Evolutionary conservation across 2,329 filamentous ascomycete species (phyloP).

Genomic region (Daldinia eschscholtzii): DNA sequence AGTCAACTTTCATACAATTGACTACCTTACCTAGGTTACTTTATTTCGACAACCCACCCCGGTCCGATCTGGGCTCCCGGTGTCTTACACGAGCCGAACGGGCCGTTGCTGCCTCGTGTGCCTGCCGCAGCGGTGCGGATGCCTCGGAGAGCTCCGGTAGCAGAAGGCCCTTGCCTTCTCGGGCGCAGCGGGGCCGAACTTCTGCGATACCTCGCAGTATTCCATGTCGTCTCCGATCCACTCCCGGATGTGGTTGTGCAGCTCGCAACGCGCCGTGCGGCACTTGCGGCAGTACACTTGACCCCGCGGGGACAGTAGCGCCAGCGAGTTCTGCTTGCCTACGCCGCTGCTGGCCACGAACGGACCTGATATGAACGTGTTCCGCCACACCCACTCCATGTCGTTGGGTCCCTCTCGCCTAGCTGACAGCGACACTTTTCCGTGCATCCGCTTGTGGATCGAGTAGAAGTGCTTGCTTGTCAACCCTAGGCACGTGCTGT

Average conservation of each 20-base stretch:
- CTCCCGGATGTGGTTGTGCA: slow-evolving; percentile 71
- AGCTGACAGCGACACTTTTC: slow-evolving; percentile 67
- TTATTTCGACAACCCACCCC: background rate
- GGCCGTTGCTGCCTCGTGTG: slow-evolving; percentile 57
- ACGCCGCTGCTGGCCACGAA: slow-evolving; percentile 51
- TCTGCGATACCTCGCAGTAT: slow-evolving; percentile 71
- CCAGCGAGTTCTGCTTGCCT: slow-evolving; percentile 54
- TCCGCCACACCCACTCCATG: slow-evolving; percentile 73
- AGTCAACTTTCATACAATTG: background rate
- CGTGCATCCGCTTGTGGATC: slow-evolving; percentile 69
- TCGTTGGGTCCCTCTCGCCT: slow-evolving; percentile 72
- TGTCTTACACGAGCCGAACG: slow-evolving; percentile 48
- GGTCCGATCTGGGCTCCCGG: background rate
- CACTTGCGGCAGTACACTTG: slow-evolving; percentile 74
- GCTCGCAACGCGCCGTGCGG: slow-evolving; percentile 70
- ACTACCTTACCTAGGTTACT: background rate
- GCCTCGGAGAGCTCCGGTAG: slow-evolving; percentile 71
- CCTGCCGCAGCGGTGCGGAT: slow-evolving; percentile 69
- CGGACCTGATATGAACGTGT: slow-evolving; percentile 58
- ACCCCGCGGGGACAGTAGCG: slow-evolving; percentile 65
- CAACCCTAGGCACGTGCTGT: slow-evolving; percentile 72
- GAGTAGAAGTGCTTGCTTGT: slow-evolving; percentile 69
- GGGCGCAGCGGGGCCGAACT: slow-evolving; percentile 65
- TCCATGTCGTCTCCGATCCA: slow-evolving; percentile 70
- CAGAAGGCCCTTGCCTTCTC: slow-evolving; percentile 65